These are phyloP conservation scores for Rhizopus stolonifer DNA, from an alignment of 371 early-diverging fungal species.

Conservation along the genomic window DNA sequence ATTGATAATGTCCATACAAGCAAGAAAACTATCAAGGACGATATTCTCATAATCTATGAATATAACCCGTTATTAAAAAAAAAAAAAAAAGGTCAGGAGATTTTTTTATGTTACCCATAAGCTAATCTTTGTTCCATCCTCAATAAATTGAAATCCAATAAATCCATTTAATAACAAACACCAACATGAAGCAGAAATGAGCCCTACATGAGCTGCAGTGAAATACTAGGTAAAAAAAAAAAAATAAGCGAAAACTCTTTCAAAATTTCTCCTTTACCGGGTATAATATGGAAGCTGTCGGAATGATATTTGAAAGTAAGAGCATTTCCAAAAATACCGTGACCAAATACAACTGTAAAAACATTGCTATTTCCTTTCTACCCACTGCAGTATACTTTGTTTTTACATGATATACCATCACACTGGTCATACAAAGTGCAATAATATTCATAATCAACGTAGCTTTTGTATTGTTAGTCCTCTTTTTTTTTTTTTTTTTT, in stretches of 20 bases:
- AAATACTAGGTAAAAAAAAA: slow-evolving; percentile 58
- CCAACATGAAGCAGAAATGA: slow-evolving; percentile 77
- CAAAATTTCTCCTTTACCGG: slow-evolving; percentile 47
- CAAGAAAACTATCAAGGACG: slow-evolving; percentile 61
- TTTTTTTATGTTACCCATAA: slow-evolving; percentile 40
- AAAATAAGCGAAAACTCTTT: not conserved
- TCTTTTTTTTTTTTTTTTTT: not conserved
- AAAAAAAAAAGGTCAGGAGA: slow-evolving; percentile 9
- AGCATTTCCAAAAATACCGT: slow-evolving; percentile 76
- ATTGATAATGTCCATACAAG: slow-evolving; percentile 68
- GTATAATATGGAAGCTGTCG: slow-evolving; percentile 69
- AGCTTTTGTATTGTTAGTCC: slow-evolving; percentile 26
- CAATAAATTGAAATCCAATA: slow-evolving; percentile 89
- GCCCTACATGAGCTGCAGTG: slow-evolving; percentile 71
- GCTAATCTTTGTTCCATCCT: slow-evolving; percentile 83
- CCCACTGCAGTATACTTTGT: slow-evolving; percentile 93
- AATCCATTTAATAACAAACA: slow-evolving; percentile 86
- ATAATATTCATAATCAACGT: slow-evolving; percentile 76
- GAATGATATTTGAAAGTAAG: slow-evolving; percentile 78
- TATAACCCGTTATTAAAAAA: not conserved
- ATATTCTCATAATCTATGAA: slow-evolving; percentile 72
- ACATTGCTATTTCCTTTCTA: slow-evolving; percentile 90
- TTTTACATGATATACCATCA: slow-evolving; percentile 90
- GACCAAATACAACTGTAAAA: slow-evolving; percentile 83
- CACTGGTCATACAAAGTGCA: slow-evolving; percentile 81